Percentiles rank a stretch among this genome's conserved stretches.
Evolutionary conservation across 345 rosid genomes (phyloP).

Genomic region (Aegle marmelos): DNA sequence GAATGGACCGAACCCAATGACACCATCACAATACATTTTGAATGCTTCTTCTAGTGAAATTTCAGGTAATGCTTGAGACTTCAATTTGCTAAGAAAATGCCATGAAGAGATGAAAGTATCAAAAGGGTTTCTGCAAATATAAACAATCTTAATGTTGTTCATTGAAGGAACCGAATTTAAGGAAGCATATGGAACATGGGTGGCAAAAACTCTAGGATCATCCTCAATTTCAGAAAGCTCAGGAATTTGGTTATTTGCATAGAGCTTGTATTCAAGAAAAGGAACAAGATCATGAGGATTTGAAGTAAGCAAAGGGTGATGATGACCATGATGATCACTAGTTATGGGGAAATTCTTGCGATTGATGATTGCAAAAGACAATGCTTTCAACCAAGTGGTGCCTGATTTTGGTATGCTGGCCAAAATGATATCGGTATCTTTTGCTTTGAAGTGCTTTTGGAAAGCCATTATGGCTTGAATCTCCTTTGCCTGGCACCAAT

Average conservation of each 20-base stretch:
- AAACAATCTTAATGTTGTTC: slow-evolving; percentile 32
- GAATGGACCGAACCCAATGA: slow-evolving; percentile 46
- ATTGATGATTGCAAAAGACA: slow-evolving; percentile 34
- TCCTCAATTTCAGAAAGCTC: slow-evolving; percentile 29
- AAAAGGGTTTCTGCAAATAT: slow-evolving; percentile 46
- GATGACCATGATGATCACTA: slow-evolving; percentile 8
- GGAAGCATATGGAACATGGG: slow-evolving; percentile 41
- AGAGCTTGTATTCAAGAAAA: slow-evolving; percentile 50
- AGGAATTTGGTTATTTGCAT: slow-evolving; percentile 34
- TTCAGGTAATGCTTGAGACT: slow-evolving; percentile 14
- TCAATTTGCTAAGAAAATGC: slow-evolving; percentile 34
- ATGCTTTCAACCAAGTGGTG: slow-evolving; percentile 59
- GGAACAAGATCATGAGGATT: slow-evolving; percentile 65
- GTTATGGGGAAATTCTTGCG: slow-evolving; percentile 19
- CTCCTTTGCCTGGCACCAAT: slow-evolving; percentile 67
- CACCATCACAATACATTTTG: slow-evolving; percentile 40
- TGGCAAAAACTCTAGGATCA: slow-evolving; percentile 43
- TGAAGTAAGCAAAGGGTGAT: slow-evolving; percentile 42
- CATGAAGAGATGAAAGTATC: slow-evolving; percentile 52
- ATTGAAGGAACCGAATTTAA: slow-evolving; percentile 18
- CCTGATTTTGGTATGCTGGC: slow-evolving; percentile 60
- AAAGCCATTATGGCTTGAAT: slow-evolving; percentile 53
- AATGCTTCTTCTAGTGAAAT: slow-evolving; percentile 42
- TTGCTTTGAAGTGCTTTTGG: slow-evolving; percentile 37
- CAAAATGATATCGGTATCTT: slow-evolving; percentile 30